Base-by-base conservation (phyloP, 2,329 filamentous ascomycete genomes). In the Corynespora cassiicola region DNA sequence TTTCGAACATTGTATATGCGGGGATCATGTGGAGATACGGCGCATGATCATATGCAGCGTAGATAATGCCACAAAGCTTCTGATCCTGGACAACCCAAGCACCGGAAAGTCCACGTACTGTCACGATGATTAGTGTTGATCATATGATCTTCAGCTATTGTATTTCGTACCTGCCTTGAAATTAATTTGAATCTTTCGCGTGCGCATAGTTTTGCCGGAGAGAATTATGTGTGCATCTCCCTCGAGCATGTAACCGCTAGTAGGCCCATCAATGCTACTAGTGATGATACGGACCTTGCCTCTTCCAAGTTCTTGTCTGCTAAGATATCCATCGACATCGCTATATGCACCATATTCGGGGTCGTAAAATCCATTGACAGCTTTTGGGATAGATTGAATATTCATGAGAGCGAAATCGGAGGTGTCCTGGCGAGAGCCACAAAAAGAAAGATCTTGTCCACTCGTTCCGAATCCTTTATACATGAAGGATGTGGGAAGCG, bases 11-110 rank as follows among this genome's bases (percentile, higher is more conserved):
- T 3, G 12, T 19, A 10, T 46, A 38, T n/a, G 30, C 31, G 4
- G 38, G 29, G 6, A 46, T 14, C 43, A 46, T 46, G 23, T 46
- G 43, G 18, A 42, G 24, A 28, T 46, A 46, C 8, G 43, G 43
- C 14, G 18, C 32, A 11, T 21, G 24, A 19, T 31, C 21, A 21
- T 42, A 42, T 19, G 39, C 33, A 14, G 43, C 43, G 28, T 39
- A 42, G 3, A 46, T 30, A 21, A 32, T 28, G 18, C 42, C 42
- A 12, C 26, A 37, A 14, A 45, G 25, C 15, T 27, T 19, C 6
- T 19, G 16, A 7, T 41, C 18, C 4, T 20, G 31, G 27, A 45
- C 42, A 7, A 45, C 37, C 42, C 42, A 45, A 12, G 42, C 32
- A 7, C 42, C 42, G 11, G 42, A 45, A 5, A 37, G n/a, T 10